phyloP scores from a whole-genome alignment of 2,329 filamentous ascomycete species.

The Fusarium mundagurra region DNA sequence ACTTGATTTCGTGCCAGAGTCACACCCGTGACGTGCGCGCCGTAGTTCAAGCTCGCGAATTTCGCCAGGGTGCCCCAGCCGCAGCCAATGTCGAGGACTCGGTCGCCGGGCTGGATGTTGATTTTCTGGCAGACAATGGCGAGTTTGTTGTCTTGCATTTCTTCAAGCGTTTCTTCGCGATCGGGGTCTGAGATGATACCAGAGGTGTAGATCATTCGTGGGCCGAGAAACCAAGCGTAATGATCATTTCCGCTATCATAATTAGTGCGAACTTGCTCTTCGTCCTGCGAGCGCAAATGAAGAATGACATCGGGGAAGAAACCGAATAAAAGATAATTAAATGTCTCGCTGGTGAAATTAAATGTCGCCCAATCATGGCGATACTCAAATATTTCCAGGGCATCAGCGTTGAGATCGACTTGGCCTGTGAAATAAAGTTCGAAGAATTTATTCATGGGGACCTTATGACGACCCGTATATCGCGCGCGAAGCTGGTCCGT shows the following conservation, averaged over 20 bases:
- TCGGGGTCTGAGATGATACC: slow-evolving; percentile 88
- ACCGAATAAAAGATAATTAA: slow-evolving; percentile 83
- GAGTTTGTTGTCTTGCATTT: slow-evolving; percentile 96
- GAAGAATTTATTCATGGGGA: slow-evolving; percentile 89
- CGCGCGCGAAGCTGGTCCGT: slow-evolving; percentile 62
- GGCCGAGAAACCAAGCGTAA: slow-evolving; percentile 95
- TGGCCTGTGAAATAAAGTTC: slow-evolving; percentile 95
- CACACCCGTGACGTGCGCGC: slow-evolving; percentile 82
- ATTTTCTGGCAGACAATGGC: slow-evolving; percentile 95
- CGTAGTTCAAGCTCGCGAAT: slow-evolving; percentile 90
- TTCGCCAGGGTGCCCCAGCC: slow-evolving; percentile 94
- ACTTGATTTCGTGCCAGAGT: slow-evolving; percentile 94
- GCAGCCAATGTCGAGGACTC: slow-evolving; percentile 89
- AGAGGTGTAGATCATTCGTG: slow-evolving; percentile 97
- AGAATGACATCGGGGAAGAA: slow-evolving; percentile 88
- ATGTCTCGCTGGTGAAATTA: slow-evolving; percentile 82
- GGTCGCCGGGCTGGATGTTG: slow-evolving; percentile 79
- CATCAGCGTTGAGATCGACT: slow-evolving; percentile 92
- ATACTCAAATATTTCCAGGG: slow-evolving; percentile 86
- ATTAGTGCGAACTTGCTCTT: slow-evolving; percentile 94
- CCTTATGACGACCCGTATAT: slow-evolving; percentile 79
- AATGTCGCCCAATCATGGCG: slow-evolving; percentile 95
- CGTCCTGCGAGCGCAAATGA: slow-evolving; percentile 89
- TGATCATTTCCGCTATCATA: slow-evolving; percentile 97
- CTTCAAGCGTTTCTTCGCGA: slow-evolving; percentile 87